Evolutionary conservation across 805 yeast species (phyloP).

Genomic region (Sugiyamaella marilandica): DNA sequence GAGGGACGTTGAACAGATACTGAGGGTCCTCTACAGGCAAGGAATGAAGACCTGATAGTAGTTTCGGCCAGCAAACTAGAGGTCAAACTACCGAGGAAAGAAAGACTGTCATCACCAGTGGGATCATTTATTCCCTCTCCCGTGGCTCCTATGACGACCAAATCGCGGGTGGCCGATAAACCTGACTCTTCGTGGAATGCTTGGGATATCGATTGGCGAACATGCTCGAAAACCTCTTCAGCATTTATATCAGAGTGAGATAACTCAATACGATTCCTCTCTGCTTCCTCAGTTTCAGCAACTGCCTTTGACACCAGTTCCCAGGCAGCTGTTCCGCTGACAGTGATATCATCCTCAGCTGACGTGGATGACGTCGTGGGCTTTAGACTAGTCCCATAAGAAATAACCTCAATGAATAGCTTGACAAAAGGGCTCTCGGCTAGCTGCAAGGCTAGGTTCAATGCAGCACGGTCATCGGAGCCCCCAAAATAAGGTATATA

Average conservation of each 20-base stretch:
- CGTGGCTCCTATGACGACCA: background rate
- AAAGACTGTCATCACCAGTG: background rate
- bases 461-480: conserved; percentile 14
- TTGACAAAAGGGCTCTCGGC: conserved; percentile 14
- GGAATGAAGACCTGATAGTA: background rate
- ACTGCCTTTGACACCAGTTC: conserved; percentile 2
- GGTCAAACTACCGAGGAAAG: background rate
- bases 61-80: background rate
- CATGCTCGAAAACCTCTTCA: background rate
- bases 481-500: conserved; percentile 18
- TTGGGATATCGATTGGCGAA: background rate
- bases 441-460: conserved; percentile 17
- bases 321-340: conserved; percentile 9
- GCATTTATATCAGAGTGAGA: background rate
- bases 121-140: background rate
- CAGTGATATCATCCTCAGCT: conserved; percentile 7
- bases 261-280: background rate
- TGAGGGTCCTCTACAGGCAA: background rate
- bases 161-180: background rate
- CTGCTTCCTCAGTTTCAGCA: background rate
- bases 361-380: background rate
- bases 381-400: background rate
- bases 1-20: too few species aligned
- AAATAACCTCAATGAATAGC: conserved; percentile 15
- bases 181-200: background rate